Evolutionary conservation across 2,329 filamentous ascomycete genomes (phyloP).

Genomic region (Purpureocillium lavendulum): DNA sequence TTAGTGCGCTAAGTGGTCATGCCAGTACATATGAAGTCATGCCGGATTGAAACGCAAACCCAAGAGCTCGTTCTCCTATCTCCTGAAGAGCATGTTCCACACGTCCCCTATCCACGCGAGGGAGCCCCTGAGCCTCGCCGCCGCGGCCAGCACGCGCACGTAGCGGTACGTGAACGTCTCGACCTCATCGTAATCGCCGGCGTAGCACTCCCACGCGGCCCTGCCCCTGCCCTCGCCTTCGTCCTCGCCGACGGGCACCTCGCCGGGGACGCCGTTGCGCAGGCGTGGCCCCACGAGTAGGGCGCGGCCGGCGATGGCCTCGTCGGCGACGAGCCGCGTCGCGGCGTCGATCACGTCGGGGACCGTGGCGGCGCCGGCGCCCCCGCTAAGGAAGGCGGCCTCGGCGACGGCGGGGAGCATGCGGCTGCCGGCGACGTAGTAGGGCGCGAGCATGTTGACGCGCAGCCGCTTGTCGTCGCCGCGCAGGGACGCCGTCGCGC

Average conservation of each 20-base stretch:
- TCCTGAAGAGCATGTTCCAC: background rate
- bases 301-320: constrained; percentile 45
- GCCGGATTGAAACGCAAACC: too few relatives aligned
- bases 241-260: constrained; percentile 15
- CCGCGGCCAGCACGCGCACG: constrained; percentile 43
- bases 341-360: constrained; percentile 57
- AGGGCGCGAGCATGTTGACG: constrained; percentile 59
- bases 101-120: constrained; percentile 30
- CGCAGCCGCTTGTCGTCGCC: constrained; percentile 33
- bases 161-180: constrained; percentile 49
- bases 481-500: constrained; percentile 32
- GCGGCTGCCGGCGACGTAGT: constrained; percentile 55
- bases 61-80: too few relatives aligned
- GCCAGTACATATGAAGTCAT: too few relatives aligned
- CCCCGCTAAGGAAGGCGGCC: constrained; percentile 46
- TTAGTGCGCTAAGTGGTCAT: too few relatives aligned
- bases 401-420: constrained; percentile 38
- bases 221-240: constrained; percentile 30
- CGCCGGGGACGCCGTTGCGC: constrained; percentile 28
- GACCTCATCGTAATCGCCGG: constrained; percentile 45
- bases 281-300: constrained; percentile 46
- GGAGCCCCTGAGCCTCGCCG: constrained; percentile 45
- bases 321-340: constrained; percentile 53
- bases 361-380: constrained; percentile 36
- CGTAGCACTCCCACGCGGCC: constrained; percentile 53